Conservation (phyloP, 108 stramenopile genomes). For the Parietichytrium sp. region DNA sequence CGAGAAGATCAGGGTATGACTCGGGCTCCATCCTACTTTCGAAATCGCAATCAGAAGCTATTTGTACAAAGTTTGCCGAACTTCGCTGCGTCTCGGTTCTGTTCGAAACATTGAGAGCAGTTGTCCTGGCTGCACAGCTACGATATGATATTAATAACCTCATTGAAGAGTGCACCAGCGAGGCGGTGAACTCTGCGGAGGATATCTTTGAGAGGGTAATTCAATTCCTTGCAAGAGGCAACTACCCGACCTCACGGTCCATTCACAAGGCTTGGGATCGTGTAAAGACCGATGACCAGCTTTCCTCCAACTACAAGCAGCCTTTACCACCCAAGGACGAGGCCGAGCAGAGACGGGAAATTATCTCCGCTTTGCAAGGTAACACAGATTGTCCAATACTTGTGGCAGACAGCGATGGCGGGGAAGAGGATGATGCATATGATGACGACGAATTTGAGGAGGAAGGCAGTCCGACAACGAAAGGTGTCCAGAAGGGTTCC, state of each 20-base stretch:
- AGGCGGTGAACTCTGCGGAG: background rate
- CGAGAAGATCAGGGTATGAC: background rate
- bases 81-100: background rate
- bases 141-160: background rate
- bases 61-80: background rate
- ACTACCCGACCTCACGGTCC: background rate
- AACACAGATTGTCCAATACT: background rate
- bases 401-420: background rate
- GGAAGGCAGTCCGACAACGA: background rate
- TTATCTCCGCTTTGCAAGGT: background rate
- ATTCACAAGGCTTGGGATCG: background rate
- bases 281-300: background rate
- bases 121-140: background rate
- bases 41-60: background rate
- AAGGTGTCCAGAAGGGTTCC: background rate
- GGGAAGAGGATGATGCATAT: background rate
- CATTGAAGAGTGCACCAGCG: too few species aligned
- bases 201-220: conserved; percentile 25
- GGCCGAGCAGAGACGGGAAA: background rate
- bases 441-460: conserved; percentile 27
- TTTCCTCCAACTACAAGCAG: background rate
- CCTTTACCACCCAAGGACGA: background rate
- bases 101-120: background rate
- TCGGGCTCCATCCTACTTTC: background rate
- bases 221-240: conserved; percentile 5